These are phyloP conservation scores for Pythium pyrilobum DNA, from an alignment of 352 stramenopile species.

Conservation along the genomic window DNA sequence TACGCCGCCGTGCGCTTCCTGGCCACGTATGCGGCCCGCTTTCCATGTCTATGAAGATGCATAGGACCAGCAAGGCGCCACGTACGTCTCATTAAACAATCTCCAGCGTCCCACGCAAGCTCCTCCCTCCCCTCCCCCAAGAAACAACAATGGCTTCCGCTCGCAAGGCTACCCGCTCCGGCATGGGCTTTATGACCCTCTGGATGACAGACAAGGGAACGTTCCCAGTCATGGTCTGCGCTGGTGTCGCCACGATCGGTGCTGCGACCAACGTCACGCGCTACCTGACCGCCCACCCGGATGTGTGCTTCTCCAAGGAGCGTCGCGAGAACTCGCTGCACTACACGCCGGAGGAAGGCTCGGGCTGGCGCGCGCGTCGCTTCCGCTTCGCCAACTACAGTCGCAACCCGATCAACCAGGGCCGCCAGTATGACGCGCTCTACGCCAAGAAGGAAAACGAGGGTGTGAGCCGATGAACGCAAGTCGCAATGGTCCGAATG, in stretches of 20 bases:
- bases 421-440: background rate
- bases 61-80: background rate
- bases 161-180: slow-evolving; percentile 2
- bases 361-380: slow-evolving; percentile 42
- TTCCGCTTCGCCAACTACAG: slow-evolving; percentile 53
- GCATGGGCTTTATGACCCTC: background rate
- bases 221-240: slow-evolving; percentile 2
- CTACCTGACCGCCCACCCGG: slow-evolving; percentile 24
- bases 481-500: background rate
- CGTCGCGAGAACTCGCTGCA: slow-evolving; percentile 33
- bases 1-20: background rate
- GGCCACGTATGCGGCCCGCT: background rate
- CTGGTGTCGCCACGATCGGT: background rate
- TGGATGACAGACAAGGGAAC: slow-evolving; percentile 9
- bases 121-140: background rate
- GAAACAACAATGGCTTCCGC: background rate
- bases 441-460: background rate
- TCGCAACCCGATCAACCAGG: slow-evolving; percentile 62
- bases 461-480: background rate
- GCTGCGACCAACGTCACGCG: background rate
- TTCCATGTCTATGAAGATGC: slow-evolving; percentile 2
- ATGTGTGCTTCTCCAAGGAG: slow-evolving; percentile 56
- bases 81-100: slow-evolving; percentile 1
- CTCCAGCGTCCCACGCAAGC: slow-evolving; percentile 1
- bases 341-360: slow-evolving; percentile 36